phyloP scores from a whole-genome alignment of 75 land plant genomes.

The Cryptomeria japonica region DNA sequence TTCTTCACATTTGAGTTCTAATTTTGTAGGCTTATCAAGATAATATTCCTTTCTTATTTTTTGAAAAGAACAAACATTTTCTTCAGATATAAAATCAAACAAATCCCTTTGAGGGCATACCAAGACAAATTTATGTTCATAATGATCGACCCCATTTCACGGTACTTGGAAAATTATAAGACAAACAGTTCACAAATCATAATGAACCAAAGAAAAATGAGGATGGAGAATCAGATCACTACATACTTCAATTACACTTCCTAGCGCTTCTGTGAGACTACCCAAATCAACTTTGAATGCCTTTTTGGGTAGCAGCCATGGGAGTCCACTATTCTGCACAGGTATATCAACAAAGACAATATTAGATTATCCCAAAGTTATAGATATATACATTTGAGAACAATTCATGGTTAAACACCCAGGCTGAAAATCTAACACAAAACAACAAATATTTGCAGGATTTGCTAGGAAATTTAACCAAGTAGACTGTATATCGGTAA shows the following conservation, averaged over 20 bases:
- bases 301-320: conserved; percentile 76
- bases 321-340: conserved; percentile 86
- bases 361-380: conserved; percentile 4
- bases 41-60: too few relatives aligned
- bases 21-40: too few relatives aligned
- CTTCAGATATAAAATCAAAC: background rate
- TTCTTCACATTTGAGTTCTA: too few relatives aligned
- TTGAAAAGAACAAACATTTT: too few relatives aligned
- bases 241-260: conserved; percentile 51
- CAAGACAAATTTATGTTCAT: background rate
- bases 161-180: background rate
- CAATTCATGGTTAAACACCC: background rate
- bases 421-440: background rate
- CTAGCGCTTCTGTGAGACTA: conserved; percentile 49
- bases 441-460: conserved; percentile 1
- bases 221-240: background rate
- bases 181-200: background rate
- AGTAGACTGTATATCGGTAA: background rate
- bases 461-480: background rate
- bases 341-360: background rate
- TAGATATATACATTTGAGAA: background rate
- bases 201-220: background rate
- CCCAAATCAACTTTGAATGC: conserved; percentile 59
- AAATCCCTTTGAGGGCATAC: background rate
- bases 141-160: background rate